Evolutionary conservation across 2,329 filamentous ascomycete genomes (phyloP).

Genomic region (Stachybotrys elegans): DNA sequence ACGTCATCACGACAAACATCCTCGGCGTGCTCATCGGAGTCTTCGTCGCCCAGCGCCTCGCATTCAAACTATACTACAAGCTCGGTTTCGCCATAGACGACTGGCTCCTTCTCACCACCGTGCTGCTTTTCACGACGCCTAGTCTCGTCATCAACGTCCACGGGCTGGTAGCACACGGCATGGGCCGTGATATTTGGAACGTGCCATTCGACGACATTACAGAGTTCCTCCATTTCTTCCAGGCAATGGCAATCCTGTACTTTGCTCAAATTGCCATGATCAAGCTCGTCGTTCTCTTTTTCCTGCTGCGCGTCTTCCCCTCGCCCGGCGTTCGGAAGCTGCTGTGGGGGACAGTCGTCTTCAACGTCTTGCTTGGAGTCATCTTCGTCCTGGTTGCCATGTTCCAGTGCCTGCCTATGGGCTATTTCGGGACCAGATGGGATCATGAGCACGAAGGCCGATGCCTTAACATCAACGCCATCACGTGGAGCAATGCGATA

Average conservation of each 20-base stretch:
- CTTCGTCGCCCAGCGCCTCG: neutral
- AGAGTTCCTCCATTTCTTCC: slow-evolving; percentile 1
- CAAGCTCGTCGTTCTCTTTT: slow-evolving; percentile 41
- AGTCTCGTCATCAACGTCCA: neutral
- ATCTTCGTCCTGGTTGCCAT: slow-evolving; percentile 32
- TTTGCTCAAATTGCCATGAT: slow-evolving; percentile 34
- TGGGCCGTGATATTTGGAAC: slow-evolving; percentile 22
- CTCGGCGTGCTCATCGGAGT: slow-evolving; percentile 20
- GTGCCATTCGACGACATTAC: slow-evolving; percentile 21
- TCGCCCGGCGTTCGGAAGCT: slow-evolving; percentile 23
- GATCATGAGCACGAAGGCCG: slow-evolving; percentile 32
- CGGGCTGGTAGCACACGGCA: neutral
- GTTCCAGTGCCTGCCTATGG: slow-evolving; percentile 42
- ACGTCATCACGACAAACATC: neutral
- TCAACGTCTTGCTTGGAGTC: slow-evolving; percentile 28
- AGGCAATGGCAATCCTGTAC: slow-evolving; percentile 31
- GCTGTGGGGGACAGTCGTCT: slow-evolving; percentile 27
- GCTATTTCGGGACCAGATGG: slow-evolving; percentile 42
- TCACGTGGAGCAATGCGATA: slow-evolving; percentile 40
- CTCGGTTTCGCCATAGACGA: slow-evolving; percentile 1
- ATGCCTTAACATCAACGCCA: slow-evolving; percentile 38
- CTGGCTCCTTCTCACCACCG: neutral
- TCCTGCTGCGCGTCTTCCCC: slow-evolving; percentile 45
- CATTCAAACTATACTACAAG: slow-evolving; percentile 1
- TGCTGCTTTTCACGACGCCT: neutral